phyloP scores from a whole-genome alignment of 257 asterid species.

The Solanum piurae region DNA sequence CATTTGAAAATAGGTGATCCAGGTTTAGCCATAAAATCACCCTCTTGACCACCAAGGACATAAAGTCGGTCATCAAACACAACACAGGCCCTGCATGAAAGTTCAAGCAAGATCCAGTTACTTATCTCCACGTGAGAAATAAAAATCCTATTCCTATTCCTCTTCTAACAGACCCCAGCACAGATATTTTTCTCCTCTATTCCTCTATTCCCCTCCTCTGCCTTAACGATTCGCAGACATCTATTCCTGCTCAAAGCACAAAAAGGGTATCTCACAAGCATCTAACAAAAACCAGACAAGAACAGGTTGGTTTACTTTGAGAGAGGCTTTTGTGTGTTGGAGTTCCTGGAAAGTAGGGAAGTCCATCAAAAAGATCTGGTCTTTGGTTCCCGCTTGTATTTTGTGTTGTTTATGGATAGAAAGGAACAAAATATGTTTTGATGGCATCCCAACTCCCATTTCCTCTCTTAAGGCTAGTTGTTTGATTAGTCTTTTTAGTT shows the following conservation, averaged over 20 bases:
- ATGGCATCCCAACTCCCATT: no score
- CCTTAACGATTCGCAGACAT: background rate
- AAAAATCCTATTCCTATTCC: background rate
- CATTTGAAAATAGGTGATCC: conserved; percentile 91
- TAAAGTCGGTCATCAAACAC: conserved; percentile 58
- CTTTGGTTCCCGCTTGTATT: no score
- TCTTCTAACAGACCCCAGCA: background rate
- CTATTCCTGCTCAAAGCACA: background rate
- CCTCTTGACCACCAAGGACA: conserved; percentile 86
- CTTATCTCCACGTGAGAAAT: background rate
- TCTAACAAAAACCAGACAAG: background rate
- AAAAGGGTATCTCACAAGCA: background rate
- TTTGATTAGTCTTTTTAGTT: no score
- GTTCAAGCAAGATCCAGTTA: background rate
- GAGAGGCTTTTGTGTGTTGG: no score
- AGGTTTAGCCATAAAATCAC: conserved; percentile 93
- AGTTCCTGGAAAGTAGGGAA: no score
- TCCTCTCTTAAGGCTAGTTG: no score
- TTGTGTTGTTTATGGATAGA: no score
- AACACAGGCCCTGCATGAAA: conserved; percentile 62
- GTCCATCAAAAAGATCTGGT: no score
- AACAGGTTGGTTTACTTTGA: background rate
- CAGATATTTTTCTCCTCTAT: background rate
- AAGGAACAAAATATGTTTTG: no score
- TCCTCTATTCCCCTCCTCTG: background rate